phyloP scores from a whole-genome alignment of 2,329 filamentous ascomycete species.

The Ophiostoma ulmi region DNA sequence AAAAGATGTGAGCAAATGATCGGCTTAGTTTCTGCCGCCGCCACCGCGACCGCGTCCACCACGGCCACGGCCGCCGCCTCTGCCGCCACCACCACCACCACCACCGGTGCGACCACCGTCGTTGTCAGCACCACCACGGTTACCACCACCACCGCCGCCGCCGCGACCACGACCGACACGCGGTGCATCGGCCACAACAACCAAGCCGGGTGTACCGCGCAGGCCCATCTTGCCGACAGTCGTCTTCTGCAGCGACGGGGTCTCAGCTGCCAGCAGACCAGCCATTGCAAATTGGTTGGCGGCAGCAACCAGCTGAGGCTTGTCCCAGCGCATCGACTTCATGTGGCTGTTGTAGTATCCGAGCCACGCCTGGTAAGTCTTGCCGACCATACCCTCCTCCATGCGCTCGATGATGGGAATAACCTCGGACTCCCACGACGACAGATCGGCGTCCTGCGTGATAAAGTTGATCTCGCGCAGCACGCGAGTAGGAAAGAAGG shows the following conservation, averaged over 20 bases:
- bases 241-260: slow-evolving; percentile 44
- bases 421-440: slow-evolving; percentile 37
- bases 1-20: not conserved
- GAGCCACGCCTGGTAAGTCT: slow-evolving; percentile 54
- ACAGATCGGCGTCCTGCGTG: slow-evolving; percentile 43
- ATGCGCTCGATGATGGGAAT: slow-evolving; percentile 40
- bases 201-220: slow-evolving; percentile 47
- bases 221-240: slow-evolving; percentile 55
- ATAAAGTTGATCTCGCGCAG: slow-evolving; percentile 52
- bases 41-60: slow-evolving; percentile 9
- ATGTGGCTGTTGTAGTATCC: slow-evolving; percentile 51
- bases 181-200: slow-evolving; percentile 42
- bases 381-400: slow-evolving; percentile 42
- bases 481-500: slow-evolving; percentile 46
- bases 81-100: not conserved
- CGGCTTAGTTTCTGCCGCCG: not conserved
- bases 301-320: slow-evolving; percentile 44
- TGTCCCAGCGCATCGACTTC: slow-evolving; percentile 42
- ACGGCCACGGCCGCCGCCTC: slow-evolving; percentile 1
- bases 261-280: slow-evolving; percentile 44
- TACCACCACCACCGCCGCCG: slow-evolving; percentile 28
- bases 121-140: slow-evolving; percentile 5
- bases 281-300: slow-evolving; percentile 48
- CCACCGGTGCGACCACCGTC: not conserved
- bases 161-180: slow-evolving; percentile 20